Percentiles rank a stretch among this genome's conserved stretches.
Conservation (phyloP, 176 grass and related monocot species). For the Musa beccarii region DNA sequence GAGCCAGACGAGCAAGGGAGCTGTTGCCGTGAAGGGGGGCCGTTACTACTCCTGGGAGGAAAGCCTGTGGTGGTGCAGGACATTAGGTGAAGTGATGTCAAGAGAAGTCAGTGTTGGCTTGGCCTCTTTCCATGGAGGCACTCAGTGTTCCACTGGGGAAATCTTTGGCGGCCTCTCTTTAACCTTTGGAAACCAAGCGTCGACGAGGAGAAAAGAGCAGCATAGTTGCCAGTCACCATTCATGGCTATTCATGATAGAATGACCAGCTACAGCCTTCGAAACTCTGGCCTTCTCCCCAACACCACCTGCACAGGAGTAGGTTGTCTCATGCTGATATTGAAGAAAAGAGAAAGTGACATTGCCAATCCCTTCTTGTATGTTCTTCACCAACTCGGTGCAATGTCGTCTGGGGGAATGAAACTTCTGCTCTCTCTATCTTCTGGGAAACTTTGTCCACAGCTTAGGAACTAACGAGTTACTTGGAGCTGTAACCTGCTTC, state of each 20-base stretch:
- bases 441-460: too few species aligned
- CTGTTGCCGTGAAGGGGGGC: background rate
- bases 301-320: too few species aligned
- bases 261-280: too few species aligned
- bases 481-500: too few species aligned
- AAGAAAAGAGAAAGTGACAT: too few species aligned
- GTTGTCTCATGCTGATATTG: too few species aligned
- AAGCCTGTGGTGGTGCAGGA: background rate
- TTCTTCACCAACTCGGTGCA: too few species aligned
- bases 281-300: too few species aligned
- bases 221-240: background rate
- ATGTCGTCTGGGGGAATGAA: too few species aligned
- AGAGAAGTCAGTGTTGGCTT: background rate
- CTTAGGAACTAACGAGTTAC: background rate
- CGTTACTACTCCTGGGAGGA: background rate
- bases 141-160: slow-evolving; percentile 2
- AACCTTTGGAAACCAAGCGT: slow-evolving; percentile 7
- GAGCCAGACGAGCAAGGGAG: background rate
- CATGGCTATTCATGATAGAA: too few species aligned
- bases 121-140: background rate
- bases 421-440: too few species aligned
- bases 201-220: background rate
- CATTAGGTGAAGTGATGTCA: background rate
- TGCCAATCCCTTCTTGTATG: too few species aligned
- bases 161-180: background rate